Percentiles rank a stretch among this genome's conserved stretches.
Conservation (phyloP, 2,329 filamentous ascomycete species). For the Epichloe brachyelytri region DNA sequence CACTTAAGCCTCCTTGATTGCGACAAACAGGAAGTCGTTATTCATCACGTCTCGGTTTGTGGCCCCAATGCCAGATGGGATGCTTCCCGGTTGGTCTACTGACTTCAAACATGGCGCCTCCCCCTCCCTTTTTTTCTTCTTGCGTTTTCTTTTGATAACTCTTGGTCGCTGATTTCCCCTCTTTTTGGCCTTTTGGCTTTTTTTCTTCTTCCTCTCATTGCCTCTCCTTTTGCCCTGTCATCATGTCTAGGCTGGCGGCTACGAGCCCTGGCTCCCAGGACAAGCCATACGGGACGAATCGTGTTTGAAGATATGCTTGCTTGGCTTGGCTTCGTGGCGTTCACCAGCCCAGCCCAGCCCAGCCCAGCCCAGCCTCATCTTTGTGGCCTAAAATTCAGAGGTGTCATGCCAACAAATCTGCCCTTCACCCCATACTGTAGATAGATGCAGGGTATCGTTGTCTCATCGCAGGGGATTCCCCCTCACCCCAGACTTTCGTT, state of each 20-base stretch:
- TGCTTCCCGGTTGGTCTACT: slow-evolving; percentile 1
- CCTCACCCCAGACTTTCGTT: too few relatives aligned
- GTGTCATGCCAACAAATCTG: too few relatives aligned
- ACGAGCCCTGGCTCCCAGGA: not conserved
- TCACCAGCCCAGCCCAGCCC: too few relatives aligned
- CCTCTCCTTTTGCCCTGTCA: not conserved
- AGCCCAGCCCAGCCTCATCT: too few relatives aligned
- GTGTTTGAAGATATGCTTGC: not conserved
- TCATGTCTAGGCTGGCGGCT: not conserved
- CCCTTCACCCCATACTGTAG: too few relatives aligned
- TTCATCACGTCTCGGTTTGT: slow-evolving; percentile 1
- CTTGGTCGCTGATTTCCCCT: not conserved
- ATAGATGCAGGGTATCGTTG: too few relatives aligned
- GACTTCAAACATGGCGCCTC: not conserved
- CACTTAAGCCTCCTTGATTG: not conserved
- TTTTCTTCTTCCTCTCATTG: not conserved
- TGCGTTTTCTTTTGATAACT: not conserved
- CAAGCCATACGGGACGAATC: not conserved
- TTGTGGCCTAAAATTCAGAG: too few relatives aligned
- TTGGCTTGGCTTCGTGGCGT: too few relatives aligned
- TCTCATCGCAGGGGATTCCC: too few relatives aligned
- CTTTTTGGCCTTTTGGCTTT: not conserved
- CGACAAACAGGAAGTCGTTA: not conserved
- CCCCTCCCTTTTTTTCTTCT: not conserved
- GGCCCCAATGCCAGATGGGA: not conserved